Conservation (phyloP, 345 rosid species). For the Eucalyptus albens region DNA sequence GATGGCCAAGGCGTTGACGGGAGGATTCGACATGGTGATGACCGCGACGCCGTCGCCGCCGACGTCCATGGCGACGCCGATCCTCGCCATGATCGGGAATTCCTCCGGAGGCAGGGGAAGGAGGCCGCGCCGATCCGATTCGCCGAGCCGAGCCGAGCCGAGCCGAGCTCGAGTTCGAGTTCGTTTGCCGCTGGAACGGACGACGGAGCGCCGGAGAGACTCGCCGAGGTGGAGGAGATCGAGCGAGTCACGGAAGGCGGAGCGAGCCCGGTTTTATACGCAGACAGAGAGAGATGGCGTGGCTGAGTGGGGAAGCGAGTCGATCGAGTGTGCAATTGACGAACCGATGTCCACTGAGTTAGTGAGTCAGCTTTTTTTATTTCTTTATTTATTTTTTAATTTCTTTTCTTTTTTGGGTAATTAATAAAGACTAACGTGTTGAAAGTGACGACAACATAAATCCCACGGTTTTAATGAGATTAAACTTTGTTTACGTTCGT, state of each 20-base stretch:
- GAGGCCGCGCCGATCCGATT: background rate
- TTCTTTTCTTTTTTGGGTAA: no score
- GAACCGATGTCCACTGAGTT: background rate
- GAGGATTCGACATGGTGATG: conserved; percentile 77
- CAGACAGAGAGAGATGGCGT: background rate
- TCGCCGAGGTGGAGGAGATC: background rate
- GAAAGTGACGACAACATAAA: no score
- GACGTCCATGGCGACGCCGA: conserved; percentile 52
- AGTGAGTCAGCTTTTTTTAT: no score
- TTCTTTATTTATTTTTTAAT: no score
- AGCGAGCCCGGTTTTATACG: background rate
- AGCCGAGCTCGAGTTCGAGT: background rate
- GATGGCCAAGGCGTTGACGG: conserved; percentile 82
- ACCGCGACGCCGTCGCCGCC: conserved; percentile 91
- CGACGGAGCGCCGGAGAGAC: background rate
- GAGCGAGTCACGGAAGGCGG: background rate
- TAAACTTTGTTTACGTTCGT: no score
- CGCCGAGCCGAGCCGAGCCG: background rate
- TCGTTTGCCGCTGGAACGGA: background rate
- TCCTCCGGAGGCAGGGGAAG: background rate
- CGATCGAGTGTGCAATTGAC: background rate
- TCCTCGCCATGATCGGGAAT: conserved; percentile 27
- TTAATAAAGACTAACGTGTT: no score
- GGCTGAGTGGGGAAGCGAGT: background rate
- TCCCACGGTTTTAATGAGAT: no score